Percentiles rank a stretch among this genome's conserved stretches.
Conservation (phyloP, 371 early-diverging fungal species). For the Circinella minor region DNA sequence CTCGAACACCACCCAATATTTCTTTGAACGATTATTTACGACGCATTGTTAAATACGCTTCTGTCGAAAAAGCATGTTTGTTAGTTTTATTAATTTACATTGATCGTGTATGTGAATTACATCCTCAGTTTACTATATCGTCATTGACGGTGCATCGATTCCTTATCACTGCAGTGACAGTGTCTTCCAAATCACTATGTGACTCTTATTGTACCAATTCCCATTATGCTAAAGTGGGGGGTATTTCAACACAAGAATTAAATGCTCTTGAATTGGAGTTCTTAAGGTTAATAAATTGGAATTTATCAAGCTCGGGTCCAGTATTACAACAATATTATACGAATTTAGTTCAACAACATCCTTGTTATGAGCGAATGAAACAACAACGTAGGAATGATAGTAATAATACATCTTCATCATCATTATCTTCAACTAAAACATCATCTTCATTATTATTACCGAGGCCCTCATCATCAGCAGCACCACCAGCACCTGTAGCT, state of each 20-base stretch:
- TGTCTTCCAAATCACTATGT: slow-evolving; percentile 87
- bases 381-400: slow-evolving; percentile 5
- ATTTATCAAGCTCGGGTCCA: slow-evolving; percentile 73
- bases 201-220: slow-evolving; percentile 88
- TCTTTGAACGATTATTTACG: slow-evolving; percentile 79
- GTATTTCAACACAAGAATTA: slow-evolving; percentile 89
- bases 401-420: neutral
- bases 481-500: slow-evolving; percentile 30
- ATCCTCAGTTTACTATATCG: slow-evolving; percentile 87
- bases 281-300: slow-evolving; percentile 88
- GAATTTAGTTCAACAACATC: slow-evolving; percentile 77
- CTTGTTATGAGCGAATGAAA: slow-evolving; percentile 40
- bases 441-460: too few relatives aligned
- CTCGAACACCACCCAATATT: slow-evolving; percentile 91
- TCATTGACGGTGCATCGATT: slow-evolving; percentile 94
- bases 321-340: slow-evolving; percentile 88
- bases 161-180: slow-evolving; percentile 90
- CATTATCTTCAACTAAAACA: too few relatives aligned
- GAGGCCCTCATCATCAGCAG: neutral
- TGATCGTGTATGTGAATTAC: slow-evolving; percentile 84
- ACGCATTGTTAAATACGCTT: slow-evolving; percentile 89
- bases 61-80: slow-evolving; percentile 87
- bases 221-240: slow-evolving; percentile 94
- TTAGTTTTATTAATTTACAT: slow-evolving; percentile 90
- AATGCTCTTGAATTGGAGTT: slow-evolving; percentile 96